Evolutionary conservation across 345 rosid species (phyloP).

Genomic region (Stellera chamaejasme): DNA sequence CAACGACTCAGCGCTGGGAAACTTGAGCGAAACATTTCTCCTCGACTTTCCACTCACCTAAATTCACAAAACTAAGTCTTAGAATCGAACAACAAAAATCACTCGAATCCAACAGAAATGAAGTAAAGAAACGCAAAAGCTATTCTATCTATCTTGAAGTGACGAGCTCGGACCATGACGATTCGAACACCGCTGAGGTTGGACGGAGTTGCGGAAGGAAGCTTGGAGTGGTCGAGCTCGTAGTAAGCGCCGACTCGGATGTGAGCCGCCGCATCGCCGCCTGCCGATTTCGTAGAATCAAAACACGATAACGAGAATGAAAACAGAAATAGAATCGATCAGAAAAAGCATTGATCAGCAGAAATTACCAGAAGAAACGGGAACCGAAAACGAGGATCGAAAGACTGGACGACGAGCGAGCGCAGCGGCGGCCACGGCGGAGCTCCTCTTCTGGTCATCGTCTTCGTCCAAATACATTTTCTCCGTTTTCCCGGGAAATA

Average conservation of each 20-base stretch:
- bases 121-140: not conserved
- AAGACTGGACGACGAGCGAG: too few relatives aligned
- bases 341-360: not conserved
- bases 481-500: too few relatives aligned
- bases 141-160: not conserved
- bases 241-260: slow-evolving; percentile 57
- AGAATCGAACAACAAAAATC: not conserved
- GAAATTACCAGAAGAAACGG: slow-evolving; percentile 3
- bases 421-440: slow-evolving; percentile 7
- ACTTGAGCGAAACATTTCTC: slow-evolving; percentile 51
- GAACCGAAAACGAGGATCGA: not conserved
- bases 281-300: not conserved
- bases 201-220: slow-evolving; percentile 42
- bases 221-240: slow-evolving; percentile 57
- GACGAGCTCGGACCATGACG: slow-evolving; percentile 44
- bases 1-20: slow-evolving; percentile 55
- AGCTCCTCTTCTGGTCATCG: not conserved
- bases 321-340: not conserved
- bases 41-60: slow-evolving; percentile 70
- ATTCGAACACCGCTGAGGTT: slow-evolving; percentile 51
- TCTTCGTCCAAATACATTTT: slow-evolving; percentile 13
- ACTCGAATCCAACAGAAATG: not conserved
- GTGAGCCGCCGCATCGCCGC: slow-evolving; percentile 42
- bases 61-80: not conserved
- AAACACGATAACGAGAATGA: not conserved